phyloP scores from a whole-genome alignment of 2,329 filamentous ascomycete species.

The Madurella fahalii region DNA sequence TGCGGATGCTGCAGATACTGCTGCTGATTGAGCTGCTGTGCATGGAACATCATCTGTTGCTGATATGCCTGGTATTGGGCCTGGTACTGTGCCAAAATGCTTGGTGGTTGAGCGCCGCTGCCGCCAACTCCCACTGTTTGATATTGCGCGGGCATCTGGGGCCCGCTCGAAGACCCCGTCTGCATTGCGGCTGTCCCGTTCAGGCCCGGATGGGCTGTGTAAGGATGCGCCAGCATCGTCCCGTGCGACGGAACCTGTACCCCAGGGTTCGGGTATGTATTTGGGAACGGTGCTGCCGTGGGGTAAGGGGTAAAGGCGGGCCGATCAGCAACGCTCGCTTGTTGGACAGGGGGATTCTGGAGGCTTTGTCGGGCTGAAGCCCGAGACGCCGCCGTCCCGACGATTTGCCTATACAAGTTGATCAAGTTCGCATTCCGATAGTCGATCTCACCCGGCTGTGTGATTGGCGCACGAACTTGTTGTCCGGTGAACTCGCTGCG shows the following conservation, averaged over 20 bases:
- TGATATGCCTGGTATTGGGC: constrained; percentile 2
- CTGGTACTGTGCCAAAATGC: neutral
- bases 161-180: neutral
- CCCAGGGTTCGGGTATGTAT: neutral
- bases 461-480: neutral
- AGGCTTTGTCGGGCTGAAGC: neutral
- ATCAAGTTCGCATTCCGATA: constrained; percentile 21
- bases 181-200: neutral
- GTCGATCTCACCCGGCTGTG: constrained; percentile 12
- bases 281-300: neutral
- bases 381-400: neutral
- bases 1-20: neutral
- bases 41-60: neutral
- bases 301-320: neutral
- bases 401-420: constrained; percentile 3
- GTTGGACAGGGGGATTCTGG: neutral
- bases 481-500: neutral
- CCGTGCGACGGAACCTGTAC: neutral
- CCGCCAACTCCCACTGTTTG: neutral
- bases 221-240: neutral
- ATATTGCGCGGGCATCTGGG: neutral
- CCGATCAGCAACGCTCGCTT: neutral
- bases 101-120: neutral
- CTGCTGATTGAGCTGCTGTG: neutral
- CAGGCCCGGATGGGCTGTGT: neutral